Evolutionary conservation across 2,329 filamentous ascomycete species (phyloP).

Genomic region (Penicillium sp.): DNA sequence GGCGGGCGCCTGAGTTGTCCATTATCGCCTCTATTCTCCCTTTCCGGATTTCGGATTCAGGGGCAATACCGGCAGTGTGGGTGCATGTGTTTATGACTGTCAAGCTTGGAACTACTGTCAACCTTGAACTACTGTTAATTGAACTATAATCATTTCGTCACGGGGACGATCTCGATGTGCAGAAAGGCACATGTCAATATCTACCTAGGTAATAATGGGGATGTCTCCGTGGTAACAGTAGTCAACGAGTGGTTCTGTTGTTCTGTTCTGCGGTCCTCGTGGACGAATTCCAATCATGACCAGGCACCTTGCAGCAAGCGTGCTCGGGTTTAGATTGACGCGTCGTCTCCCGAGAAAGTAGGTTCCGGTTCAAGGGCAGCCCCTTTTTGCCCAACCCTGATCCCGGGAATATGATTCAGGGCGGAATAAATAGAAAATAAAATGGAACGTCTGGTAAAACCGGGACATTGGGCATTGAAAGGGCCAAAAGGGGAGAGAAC

Average conservation of each 20-base stretch:
- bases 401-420: neutral
- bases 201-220: slow-evolving; percentile 5
- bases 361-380: slow-evolving; percentile 1
- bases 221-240: neutral
- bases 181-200: slow-evolving; percentile 14
- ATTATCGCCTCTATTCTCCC: slow-evolving; percentile 1
- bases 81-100: neutral
- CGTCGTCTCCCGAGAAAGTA: slow-evolving; percentile 6
- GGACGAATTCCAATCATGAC: slow-evolving; percentile 24
- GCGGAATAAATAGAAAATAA: neutral
- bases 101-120: no score
- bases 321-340: slow-evolving; percentile 12
- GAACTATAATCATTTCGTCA: neutral
- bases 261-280: slow-evolving; percentile 11
- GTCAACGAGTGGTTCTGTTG: no score
- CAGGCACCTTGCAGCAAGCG: slow-evolving; percentile 20
- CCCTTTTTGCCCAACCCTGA: slow-evolving; percentile 5
- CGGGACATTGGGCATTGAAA: neutral
- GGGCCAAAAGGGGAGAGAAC: slow-evolving; percentile 9
- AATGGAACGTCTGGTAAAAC: neutral
- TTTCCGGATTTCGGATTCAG: slow-evolving; percentile 4
- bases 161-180: neutral
- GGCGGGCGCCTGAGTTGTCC: neutral
- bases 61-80: neutral
- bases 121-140: no score